Base-by-base conservation (phyloP, 768 basidiomycete species). In the Pleurotus salmoneostramineus region DNA sequence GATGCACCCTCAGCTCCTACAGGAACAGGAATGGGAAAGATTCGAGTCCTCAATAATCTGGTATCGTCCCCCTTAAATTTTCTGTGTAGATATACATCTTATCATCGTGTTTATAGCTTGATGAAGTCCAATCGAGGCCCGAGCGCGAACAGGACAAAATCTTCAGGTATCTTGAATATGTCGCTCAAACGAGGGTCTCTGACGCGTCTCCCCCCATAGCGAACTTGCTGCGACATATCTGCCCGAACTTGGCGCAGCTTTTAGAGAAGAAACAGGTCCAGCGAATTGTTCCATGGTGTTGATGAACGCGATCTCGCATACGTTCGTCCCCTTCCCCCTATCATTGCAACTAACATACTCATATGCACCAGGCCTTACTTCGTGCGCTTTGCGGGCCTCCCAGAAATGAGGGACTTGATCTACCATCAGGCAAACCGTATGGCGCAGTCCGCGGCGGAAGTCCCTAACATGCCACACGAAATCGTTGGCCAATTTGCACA, bases 151-250 rank as follows among this genome's bases (percentile, higher is more conserved):
- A 65, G 49, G 57, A 45, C n/a, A 57, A 62, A 40, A 60, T 71
- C 5, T 56, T 67, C 58, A 46, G 64, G 64, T 69, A 36, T 12
- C 59, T 21, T 50, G 33, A 7, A 31, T 37, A 4, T 14, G 14
- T 40, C 37, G 14, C 14, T 40, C 37, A 6, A 40, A 40, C 6
- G 37, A 14, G 14, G 6, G 37, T 40, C 37, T 2, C 37, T 40
- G 37, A 40, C 8, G 1, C 50, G 42, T 27, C 8, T 43, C 12
- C 21, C n/a, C 8, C 6, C 35, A 42, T 42, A 73, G 68, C 46
- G 67, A 72, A 65, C 62, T 76, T 50, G 71, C 74, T 27, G 77
- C 77, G 34, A 75, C 69, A 59, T 69, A 74, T 62, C 64, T 74
- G 12, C 73, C 73, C 8, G 64, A 58, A 15, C 59, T 78, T 17